Percentiles rank a stretch among this genome's conserved stretches.
Evolutionary conservation across 768 basidiomycete species (phyloP).

Genomic region (Clathrus columnatus): DNA sequence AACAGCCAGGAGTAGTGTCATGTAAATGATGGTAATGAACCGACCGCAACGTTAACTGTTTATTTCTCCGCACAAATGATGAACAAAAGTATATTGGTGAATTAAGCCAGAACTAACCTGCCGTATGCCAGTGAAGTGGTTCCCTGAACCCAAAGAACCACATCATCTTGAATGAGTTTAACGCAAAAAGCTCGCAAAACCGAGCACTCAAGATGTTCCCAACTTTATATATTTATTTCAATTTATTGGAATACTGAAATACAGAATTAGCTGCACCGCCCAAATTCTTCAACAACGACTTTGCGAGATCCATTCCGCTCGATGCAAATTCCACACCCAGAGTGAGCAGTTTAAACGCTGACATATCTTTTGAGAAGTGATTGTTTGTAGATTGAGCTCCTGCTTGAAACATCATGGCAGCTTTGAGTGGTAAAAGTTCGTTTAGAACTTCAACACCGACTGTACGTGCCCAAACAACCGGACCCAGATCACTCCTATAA

Average conservation of each 20-base stretch:
- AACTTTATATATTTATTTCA: too few relatives aligned
- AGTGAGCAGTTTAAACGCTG: neutral
- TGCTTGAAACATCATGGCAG: conserved; percentile 73
- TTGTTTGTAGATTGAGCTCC: conserved; percentile 32
- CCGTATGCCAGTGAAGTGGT: too few relatives aligned
- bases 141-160: too few relatives aligned
- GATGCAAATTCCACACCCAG: neutral
- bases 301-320: neutral
- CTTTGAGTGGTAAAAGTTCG: conserved; percentile 77
- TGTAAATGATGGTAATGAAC: too few relatives aligned
- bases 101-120: too few relatives aligned
- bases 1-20: too few relatives aligned
- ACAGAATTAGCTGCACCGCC: neutral
- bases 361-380: neutral
- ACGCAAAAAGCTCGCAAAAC: too few relatives aligned
- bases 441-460: conserved; percentile 87
- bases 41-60: too few relatives aligned
- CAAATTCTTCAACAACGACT: neutral
- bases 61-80: too few relatives aligned
- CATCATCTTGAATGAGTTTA: too few relatives aligned
- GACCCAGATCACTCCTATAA: conserved; percentile 57
- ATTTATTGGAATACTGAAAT: neutral
- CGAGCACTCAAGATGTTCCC: too few relatives aligned
- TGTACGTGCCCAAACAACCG: conserved; percentile 80
- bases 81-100: too few relatives aligned